These are phyloP conservation scores for Remersonia thermophila DNA, from an alignment of 2,329 filamentous ascomycete species.

Conservation along the genomic window DNA sequence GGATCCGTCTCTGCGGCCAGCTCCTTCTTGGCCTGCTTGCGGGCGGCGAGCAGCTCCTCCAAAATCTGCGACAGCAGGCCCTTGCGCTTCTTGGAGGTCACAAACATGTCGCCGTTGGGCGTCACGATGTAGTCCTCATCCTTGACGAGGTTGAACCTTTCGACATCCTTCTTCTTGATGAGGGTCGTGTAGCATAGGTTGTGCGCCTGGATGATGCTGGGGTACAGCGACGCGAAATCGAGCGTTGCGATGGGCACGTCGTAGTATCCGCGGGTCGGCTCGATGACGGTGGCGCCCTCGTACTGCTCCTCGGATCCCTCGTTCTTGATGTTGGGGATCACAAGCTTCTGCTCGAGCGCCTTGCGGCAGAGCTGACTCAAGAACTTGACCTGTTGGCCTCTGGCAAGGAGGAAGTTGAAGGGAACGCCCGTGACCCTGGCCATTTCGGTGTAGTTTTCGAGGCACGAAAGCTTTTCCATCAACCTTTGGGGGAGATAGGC, in stretches of 20 bases:
- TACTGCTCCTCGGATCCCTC: constrained; percentile 77
- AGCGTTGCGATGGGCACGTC: constrained; percentile 90
- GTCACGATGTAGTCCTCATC: constrained; percentile 95
- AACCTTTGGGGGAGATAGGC: constrained; percentile 87
- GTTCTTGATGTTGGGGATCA: constrained; percentile 74
- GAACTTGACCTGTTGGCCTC: constrained; percentile 95
- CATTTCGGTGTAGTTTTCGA: constrained; percentile 99
- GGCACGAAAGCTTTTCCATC: constrained; percentile 94
- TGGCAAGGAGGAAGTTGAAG: constrained; percentile 84
- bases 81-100: constrained; percentile 77
- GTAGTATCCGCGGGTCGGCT: constrained; percentile 87
- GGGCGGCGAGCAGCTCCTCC: constrained; percentile 78
- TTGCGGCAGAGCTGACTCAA: constrained; percentile 95
- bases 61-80: constrained; percentile 89
- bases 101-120: constrained; percentile 87
- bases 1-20: constrained; percentile 79
- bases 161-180: constrained; percentile 63
- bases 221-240: constrained; percentile 97
- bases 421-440: constrained; percentile 97
- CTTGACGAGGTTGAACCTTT: constrained; percentile 65
- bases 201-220: constrained; percentile 97
- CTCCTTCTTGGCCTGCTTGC: constrained; percentile 91
- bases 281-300: constrained; percentile 95
- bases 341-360: constrained; percentile 80
- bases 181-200: constrained; percentile 97